Evolutionary conservation across 2,329 filamentous ascomycete species (phyloP), one percentile per base, ranked within the genome.

Genomic region (Cytospora piceicola): DNA sequence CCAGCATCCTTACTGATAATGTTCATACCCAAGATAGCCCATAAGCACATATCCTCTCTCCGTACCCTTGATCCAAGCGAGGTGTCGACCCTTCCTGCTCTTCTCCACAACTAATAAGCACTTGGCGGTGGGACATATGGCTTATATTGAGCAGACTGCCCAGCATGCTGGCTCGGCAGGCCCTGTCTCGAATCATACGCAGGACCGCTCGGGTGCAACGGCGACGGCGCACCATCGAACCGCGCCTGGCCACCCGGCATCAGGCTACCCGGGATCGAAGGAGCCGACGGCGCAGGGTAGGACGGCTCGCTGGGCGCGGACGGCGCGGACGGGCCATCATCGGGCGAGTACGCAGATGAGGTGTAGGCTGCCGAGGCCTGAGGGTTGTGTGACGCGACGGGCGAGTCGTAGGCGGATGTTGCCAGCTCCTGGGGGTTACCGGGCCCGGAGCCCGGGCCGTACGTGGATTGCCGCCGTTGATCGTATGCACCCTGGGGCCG

Each of bases 321-420:
- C 6, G 75, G 72, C 66, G 73, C 68, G 67, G 74, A 68, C 63
- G 72, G 71, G 60, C 74, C 74, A 62, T 85, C 82, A 12, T 86
- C 83, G 7, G 80, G 77, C 5, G 82, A 81, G 71, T 84, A 83
- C 34, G 78, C 78, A 0, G 82, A 81, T 52, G 79, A 79, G 3
- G 80, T 77, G 70, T 80, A 85, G 2, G 80, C 77, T 27, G 77
- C 77, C 20, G 76, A 75, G 54, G 78, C 78, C 68, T 73, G 77
- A 34, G 79, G 78, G 72, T 81, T 82, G 73, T 84, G 81, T 7
- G 82, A 76, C 15, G 82, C 85, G 49, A 91, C 83, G 52, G 90
- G 91, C 4, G 90, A 91, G 75, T 93, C 90, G 73, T 93, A 94
- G 12, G 86, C 87, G 0, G 90, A 91, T 0, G 91, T 93, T 30